A percentile compares a stretch with the other conserved stretches of the same genome.
Conservation (phyloP, 83 land plant species). For the Isoetes engelmannii region DNA sequence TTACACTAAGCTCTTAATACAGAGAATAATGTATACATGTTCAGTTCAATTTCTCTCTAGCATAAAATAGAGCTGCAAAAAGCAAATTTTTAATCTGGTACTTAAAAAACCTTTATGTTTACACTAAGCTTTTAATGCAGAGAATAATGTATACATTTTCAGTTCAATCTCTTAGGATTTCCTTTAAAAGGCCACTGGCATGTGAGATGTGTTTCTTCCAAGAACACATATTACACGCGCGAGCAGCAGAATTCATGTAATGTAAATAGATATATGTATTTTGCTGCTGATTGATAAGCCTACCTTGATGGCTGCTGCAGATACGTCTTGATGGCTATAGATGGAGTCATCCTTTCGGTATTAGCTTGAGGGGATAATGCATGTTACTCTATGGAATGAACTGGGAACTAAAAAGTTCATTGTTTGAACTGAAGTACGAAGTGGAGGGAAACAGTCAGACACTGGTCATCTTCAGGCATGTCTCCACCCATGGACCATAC, state of each 20-base stretch:
- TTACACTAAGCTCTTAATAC: too few relatives aligned
- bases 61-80: too few relatives aligned
- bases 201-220: too few relatives aligned
- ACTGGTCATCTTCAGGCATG: slow-evolving; percentile 70
- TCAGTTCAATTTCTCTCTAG: too few relatives aligned
- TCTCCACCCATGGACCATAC: slow-evolving; percentile 69
- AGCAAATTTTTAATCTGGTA: too few relatives aligned
- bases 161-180: too few relatives aligned
- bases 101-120: too few relatives aligned
- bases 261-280: not conserved
- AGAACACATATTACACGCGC: too few relatives aligned
- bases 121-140: too few relatives aligned
- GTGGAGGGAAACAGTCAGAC: slow-evolving; percentile 61
- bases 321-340: slow-evolving; percentile 62
- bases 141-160: too few relatives aligned
- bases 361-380: slow-evolving; percentile 64
- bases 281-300: not conserved
- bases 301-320: slow-evolving; percentile 26
- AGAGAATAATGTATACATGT: too few relatives aligned
- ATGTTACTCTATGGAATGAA: slow-evolving; percentile 40
- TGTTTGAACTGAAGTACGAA: slow-evolving; percentile 57
- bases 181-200: too few relatives aligned
- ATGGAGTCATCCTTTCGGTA: slow-evolving; percentile 84
- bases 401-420: slow-evolving; percentile 22
- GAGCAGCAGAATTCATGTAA: not conserved